phyloP scores from a whole-genome alignment of 2,329 filamentous ascomycete species.

The Arthrobotrys musiformis region DNA sequence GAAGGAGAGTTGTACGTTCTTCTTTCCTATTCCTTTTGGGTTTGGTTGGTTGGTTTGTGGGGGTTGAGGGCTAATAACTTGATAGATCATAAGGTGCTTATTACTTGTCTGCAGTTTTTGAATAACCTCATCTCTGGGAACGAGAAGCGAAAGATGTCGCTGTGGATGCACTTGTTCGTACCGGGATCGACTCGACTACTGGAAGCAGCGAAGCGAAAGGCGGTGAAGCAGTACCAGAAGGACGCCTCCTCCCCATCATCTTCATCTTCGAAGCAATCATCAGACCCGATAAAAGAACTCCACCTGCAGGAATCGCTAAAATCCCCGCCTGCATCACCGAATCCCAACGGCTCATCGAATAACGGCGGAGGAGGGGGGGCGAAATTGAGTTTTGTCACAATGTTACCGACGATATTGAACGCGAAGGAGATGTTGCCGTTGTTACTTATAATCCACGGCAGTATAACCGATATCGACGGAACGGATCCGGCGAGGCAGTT shows the following conservation, averaged over 20 bases:
- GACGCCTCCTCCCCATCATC: background rate
- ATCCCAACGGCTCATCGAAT: background rate
- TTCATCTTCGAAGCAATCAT: background rate
- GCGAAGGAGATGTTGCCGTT: slow-evolving; percentile 59
- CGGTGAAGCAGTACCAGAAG: slow-evolving; percentile 43
- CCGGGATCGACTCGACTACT: slow-evolving; percentile 51
- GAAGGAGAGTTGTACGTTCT: slow-evolving; percentile 52
- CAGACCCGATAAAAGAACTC: slow-evolving; percentile 34
- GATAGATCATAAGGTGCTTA: slow-evolving; percentile 59
- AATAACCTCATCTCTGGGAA: slow-evolving; percentile 60
- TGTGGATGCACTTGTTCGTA: slow-evolving; percentile 60
- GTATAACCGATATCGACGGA: slow-evolving; percentile 58
- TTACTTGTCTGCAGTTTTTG: slow-evolving; percentile 59
- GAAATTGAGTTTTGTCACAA: slow-evolving; percentile 59
- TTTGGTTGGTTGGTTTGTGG: background rate
- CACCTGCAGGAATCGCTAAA: slow-evolving; percentile 32
- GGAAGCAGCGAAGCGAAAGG: slow-evolving; percentile 54
- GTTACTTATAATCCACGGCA: slow-evolving; percentile 59
- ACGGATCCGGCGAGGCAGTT: slow-evolving; percentile 59
- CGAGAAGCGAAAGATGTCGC: slow-evolving; percentile 59
- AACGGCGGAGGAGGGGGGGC: background rate
- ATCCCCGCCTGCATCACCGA: slow-evolving; percentile 10
- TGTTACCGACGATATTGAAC: slow-evolving; percentile 58
- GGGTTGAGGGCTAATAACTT: slow-evolving; percentile 3
- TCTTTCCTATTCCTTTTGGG: background rate